These are phyloP conservation scores for Cenococcum geophilum DNA, from an alignment of 495 filamentous ascomycete genomes.

Conservation along the genomic window DNA sequence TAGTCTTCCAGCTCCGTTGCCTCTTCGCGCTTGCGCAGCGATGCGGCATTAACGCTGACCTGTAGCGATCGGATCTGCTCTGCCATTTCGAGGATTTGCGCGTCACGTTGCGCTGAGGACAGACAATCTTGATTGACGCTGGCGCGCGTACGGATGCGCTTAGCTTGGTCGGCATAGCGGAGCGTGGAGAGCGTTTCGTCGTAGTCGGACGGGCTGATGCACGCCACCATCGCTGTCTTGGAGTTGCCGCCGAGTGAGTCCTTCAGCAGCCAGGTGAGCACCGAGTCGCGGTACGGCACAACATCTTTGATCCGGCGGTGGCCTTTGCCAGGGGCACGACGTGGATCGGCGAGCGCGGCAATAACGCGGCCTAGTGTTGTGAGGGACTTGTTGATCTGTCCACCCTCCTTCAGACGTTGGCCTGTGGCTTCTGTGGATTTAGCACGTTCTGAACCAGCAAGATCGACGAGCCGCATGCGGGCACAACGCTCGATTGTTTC, in stretches of 20 bases:
- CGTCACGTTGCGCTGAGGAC: constrained; percentile 80
- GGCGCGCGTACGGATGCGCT: constrained; percentile 95
- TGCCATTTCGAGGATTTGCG: constrained; percentile 87
- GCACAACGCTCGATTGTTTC: constrained; percentile 91
- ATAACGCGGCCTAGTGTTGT: constrained; percentile 95
- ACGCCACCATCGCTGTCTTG: constrained; percentile 99
- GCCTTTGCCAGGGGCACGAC: constrained; percentile 37
- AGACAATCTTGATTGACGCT: constrained; percentile 90
- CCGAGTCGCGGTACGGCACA: constrained; percentile 91
- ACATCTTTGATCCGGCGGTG: constrained; percentile 48
- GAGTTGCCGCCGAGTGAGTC: constrained; percentile 91
- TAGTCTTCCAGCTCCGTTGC: constrained; percentile 82
- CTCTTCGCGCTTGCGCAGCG: constrained; percentile 44
- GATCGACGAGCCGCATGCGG: constrained; percentile 90
- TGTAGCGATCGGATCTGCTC: constrained; percentile 84
- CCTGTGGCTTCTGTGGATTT: constrained; percentile 95
- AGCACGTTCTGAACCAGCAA: constrained; percentile 90
- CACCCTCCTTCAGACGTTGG: constrained; percentile 81
- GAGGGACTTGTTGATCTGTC: constrained; percentile 97
- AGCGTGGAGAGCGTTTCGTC: constrained; percentile 95
- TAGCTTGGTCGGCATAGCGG: constrained; percentile 95
- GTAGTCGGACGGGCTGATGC: constrained; percentile 90
- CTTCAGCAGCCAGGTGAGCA: constrained; percentile 96
- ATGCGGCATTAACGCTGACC: constrained; percentile 55
- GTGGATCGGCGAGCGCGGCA: constrained; percentile 86